These are phyloP conservation scores for Yamadazyma membranifaciens DNA, from an alignment of 1,139 yeast genomes.

Conservation along the genomic window DNA sequence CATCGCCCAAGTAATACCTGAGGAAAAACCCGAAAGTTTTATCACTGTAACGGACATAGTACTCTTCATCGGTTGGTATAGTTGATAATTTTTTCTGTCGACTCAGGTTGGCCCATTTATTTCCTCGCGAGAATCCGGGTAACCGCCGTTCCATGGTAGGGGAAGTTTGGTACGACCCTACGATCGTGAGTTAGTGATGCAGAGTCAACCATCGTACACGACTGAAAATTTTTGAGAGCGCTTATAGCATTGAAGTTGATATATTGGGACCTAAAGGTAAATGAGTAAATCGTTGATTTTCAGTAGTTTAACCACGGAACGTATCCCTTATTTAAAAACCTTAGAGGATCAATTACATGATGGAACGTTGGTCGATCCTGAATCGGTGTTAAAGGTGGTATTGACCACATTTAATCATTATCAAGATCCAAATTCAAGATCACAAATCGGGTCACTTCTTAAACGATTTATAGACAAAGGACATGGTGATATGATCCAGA, in stretches of 20 bases:
- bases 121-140: conserved; percentile 7
- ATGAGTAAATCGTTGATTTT: too few species aligned
- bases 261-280: too few species aligned
- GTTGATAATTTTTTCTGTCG: conserved; percentile 43
- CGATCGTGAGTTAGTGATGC: too few species aligned
- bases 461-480: conserved; percentile 2
- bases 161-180: too few species aligned
- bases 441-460: conserved; percentile 37
- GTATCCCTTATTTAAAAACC: not conserved
- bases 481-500: conserved; percentile 25
- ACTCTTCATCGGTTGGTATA: conserved; percentile 67
- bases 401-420: conserved; percentile 46
- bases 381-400: not conserved
- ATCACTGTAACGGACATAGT: conserved; percentile 45
- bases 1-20: conserved; percentile 25
- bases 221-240: conserved; percentile 3
- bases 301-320: conserved; percentile 1
- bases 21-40: conserved; percentile 5
- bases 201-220: conserved; percentile 2
- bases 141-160: conserved; percentile 15
- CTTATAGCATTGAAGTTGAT: too few species aligned
- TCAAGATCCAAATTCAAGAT: conserved; percentile 48
- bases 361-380: conserved; percentile 1
- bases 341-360: conserved; percentile 1
- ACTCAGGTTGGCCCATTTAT: not conserved